Conservation (phyloP, 2,329 filamentous ascomycete species). For the Fusarium mangiferae region DNA sequence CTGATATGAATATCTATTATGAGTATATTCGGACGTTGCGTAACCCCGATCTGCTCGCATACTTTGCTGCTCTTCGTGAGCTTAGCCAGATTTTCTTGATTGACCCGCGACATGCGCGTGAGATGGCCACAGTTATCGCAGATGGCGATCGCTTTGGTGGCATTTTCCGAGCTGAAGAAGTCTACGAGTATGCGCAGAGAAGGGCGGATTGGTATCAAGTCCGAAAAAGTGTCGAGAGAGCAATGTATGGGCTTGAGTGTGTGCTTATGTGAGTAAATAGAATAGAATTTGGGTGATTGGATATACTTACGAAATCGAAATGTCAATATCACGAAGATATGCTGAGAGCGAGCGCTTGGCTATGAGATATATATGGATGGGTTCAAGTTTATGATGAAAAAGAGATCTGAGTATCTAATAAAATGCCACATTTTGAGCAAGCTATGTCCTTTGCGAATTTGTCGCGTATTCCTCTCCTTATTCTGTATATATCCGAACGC, state of each 20-base stretch:
- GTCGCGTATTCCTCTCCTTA: background rate
- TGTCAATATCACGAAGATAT: conserved; percentile 27
- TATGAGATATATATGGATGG: conserved; percentile 7
- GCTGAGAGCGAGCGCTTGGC: conserved; percentile 18
- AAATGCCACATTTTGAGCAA: background rate
- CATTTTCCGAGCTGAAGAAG: conserved; percentile 94
- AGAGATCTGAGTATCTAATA: conserved; percentile 16
- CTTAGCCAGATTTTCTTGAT: conserved; percentile 96
- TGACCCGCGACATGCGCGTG: conserved; percentile 83
- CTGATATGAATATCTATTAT: conserved; percentile 95
- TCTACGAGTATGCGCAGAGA: conserved; percentile 95
- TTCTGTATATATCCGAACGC: conserved; percentile 16
- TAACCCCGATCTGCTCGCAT: conserved; percentile 85
- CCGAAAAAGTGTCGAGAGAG: conserved; percentile 87
- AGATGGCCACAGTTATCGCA: conserved; percentile 94
- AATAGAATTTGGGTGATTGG: background rate
- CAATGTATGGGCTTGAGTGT: conserved; percentile 97
- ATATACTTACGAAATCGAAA: conserved; percentile 18
- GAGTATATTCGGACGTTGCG: conserved; percentile 82
- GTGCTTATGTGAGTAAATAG: conserved; percentile 73
- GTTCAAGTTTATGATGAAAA: conserved; percentile 26
- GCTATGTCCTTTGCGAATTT: background rate
- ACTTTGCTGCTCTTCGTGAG: conserved; percentile 92
- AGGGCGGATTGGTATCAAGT: conserved; percentile 96
- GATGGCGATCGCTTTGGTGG: conserved; percentile 90